phyloP scores from a whole-genome alignment of 495 filamentous ascomycete species.

The Rostrohypoxylon terebratum region DNA sequence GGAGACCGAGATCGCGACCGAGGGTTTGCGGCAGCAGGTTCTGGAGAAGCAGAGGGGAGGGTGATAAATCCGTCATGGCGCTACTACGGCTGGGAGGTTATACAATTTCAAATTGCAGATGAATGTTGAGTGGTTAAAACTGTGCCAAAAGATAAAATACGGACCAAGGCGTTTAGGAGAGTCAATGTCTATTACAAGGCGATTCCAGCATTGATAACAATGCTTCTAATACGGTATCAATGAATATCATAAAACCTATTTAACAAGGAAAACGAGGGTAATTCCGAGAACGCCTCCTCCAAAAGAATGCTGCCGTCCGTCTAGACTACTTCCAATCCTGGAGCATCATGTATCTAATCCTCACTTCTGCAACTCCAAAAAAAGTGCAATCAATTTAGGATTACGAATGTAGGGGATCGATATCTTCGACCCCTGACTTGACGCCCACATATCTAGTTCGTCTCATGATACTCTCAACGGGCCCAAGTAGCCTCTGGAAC shows the following conservation, averaged over 20 bases:
- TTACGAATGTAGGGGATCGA: conserved; percentile 61
- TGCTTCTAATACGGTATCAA: conserved; percentile 44
- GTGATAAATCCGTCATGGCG: conserved; percentile 14
- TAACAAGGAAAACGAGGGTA: conserved; percentile 42
- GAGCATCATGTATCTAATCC: conserved; percentile 35
- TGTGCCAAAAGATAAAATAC: too few species aligned
- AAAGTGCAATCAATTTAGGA: conserved; percentile 23
- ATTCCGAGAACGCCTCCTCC: conserved; percentile 48
- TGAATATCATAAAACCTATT: conserved; percentile 38
- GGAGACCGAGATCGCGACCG: conserved; percentile 80
- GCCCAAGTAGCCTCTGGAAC: conserved; percentile 92
- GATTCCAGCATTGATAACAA: conserved; percentile 25
- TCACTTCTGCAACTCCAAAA: conserved; percentile 16
- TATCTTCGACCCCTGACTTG: conserved; percentile 63
- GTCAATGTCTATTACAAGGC: conserved; percentile 10
- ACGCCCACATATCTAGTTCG: conserved; percentile 70
- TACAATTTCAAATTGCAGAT: too few species aligned
- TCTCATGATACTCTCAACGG: conserved; percentile 95
- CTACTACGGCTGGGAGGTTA: background rate
- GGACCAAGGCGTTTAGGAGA: background rate
- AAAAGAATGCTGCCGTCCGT: conserved; percentile 42
- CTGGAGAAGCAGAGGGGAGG: conserved; percentile 49
- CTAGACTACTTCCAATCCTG: conserved; percentile 26
- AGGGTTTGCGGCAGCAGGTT: conserved; percentile 68
- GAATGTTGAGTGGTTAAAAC: background rate